Percentiles rank a stretch among this genome's conserved stretches.
These are phyloP conservation scores for Verticillium nubilum DNA, from an alignment of 2,329 filamentous ascomycete species.

Conservation along the genomic window DNA sequence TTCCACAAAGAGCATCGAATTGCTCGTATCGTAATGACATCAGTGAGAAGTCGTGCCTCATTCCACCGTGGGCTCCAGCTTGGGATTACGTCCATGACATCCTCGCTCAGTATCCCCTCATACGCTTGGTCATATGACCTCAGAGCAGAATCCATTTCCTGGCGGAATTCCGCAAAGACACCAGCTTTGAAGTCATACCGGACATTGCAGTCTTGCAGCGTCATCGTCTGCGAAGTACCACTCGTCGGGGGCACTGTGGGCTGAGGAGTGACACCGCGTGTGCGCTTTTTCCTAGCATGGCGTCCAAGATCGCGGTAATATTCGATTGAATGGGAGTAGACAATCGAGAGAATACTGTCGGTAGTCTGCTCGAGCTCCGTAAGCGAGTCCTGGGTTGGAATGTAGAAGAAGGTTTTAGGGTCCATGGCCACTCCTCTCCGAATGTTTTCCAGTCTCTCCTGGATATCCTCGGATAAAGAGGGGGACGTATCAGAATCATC, in stretches of 20 bases:
- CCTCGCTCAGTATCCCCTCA: constrained; percentile 72
- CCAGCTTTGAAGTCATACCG: constrained; percentile 93
- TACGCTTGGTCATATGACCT: constrained; percentile 86
- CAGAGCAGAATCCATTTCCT: constrained; percentile 84
- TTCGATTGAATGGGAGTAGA: constrained; percentile 74
- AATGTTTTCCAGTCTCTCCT: constrained; percentile 72
- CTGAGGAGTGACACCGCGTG: constrained; percentile 69
- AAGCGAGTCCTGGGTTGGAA: constrained; percentile 67
- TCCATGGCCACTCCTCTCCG: constrained; percentile 76
- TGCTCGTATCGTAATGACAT: constrained; percentile 73
- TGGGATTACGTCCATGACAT: constrained; percentile 82
- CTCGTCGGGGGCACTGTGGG: constrained; percentile 78
- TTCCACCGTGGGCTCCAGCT: constrained; percentile 90
- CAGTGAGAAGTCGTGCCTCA: constrained; percentile 82
- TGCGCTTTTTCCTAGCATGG: constrained; percentile 82
- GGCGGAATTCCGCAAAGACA: constrained; percentile 85
- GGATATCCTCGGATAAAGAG: constrained; percentile 53
- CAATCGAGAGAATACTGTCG: constrained; percentile 62
- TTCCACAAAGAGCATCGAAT: constrained; percentile 80
- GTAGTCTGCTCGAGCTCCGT: constrained; percentile 70
- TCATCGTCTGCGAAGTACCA: constrained; percentile 81
- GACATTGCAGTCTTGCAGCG: constrained; percentile 82
- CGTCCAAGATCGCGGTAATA: constrained; percentile 95
- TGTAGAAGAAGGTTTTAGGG: constrained; percentile 77
- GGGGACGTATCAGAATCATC: constrained; percentile 49